Evolutionary conservation across 257 asterid species (phyloP).

Genomic region (Rehmannia glutinosa): DNA sequence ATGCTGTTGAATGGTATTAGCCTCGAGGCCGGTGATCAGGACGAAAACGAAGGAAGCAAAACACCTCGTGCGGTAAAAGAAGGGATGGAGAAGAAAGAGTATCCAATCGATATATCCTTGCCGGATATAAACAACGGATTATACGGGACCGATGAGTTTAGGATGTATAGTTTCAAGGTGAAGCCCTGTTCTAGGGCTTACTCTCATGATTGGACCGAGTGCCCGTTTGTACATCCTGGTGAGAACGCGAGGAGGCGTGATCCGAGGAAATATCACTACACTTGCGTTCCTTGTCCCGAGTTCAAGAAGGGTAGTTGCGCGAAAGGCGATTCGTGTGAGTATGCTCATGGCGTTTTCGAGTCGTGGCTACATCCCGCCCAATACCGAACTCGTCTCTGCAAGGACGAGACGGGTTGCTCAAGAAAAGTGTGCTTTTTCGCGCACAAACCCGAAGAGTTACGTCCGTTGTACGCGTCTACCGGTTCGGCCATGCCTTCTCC

Average conservation of each 20-base stretch:
- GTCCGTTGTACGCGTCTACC: slow-evolving; percentile 62
- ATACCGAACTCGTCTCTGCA: slow-evolving; percentile 82
- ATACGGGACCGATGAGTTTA: slow-evolving; percentile 41
- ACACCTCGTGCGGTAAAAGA: too few species aligned
- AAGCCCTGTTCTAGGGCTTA: slow-evolving; percentile 59
- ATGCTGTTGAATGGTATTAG: slow-evolving; percentile 50
- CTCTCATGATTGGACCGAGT: slow-evolving; percentile 58
- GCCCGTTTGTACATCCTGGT: slow-evolving; percentile 56
- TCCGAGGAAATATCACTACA: slow-evolving; percentile 60
- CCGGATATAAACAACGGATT: slow-evolving; percentile 46
- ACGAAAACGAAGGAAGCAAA: slow-evolving; percentile 28
- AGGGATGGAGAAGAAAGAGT: slow-evolving; percentile 83
- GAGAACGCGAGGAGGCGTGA: slow-evolving; percentile 63
- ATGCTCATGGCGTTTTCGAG: slow-evolving; percentile 91
- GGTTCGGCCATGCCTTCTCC: slow-evolving; percentile 93
- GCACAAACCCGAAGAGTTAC: slow-evolving; percentile 68
- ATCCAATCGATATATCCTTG: slow-evolving; percentile 51
- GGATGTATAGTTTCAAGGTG: slow-evolving; percentile 52
- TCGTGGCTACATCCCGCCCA: slow-evolving; percentile 98
- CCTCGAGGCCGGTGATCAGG: not conserved
- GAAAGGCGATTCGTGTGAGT: slow-evolving; percentile 69
- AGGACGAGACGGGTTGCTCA: slow-evolving; percentile 76
- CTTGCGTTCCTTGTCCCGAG: slow-evolving; percentile 88
- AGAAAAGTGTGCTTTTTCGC: slow-evolving; percentile 92
- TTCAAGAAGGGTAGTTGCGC: slow-evolving; percentile 83